A percentile compares a stretch with the other conserved stretches of the same genome.
Evolutionary conservation across 2,329 filamentous ascomycete genomes (phyloP).

Genomic region (Knufia fluminis): DNA sequence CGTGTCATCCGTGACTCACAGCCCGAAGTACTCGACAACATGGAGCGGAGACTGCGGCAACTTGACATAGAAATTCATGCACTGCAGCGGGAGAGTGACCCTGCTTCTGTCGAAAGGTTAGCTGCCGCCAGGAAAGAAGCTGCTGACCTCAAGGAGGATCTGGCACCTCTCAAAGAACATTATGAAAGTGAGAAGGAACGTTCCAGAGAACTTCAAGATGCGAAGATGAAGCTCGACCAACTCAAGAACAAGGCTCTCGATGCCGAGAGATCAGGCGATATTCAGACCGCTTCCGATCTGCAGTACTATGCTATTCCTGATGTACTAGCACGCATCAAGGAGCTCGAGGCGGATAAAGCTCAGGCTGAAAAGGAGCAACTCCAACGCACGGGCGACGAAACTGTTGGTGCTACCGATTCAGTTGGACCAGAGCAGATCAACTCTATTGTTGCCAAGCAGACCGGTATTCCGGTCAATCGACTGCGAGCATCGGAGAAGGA

Average conservation of each 20-base stretch:
- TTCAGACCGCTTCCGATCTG: slow-evolving; percentile 80
- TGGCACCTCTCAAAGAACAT: slow-evolving; percentile 84
- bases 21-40: slow-evolving; percentile 86
- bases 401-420: slow-evolving; percentile 75
- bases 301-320: slow-evolving; percentile 97
- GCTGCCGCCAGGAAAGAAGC: slow-evolving; percentile 79
- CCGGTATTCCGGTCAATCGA: slow-evolving; percentile 92
- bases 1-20: slow-evolving; percentile 92
- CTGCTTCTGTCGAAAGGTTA: slow-evolving; percentile 77
- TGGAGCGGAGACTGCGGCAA: slow-evolving; percentile 83
- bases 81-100: slow-evolving; percentile 85
- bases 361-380: slow-evolving; percentile 62
- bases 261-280: slow-evolving; percentile 77
- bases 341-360: slow-evolving; percentile 71
- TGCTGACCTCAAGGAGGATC: slow-evolving; percentile 86
- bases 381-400: slow-evolving; percentile 49
- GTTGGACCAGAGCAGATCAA: slow-evolving; percentile 98
- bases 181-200: slow-evolving; percentile 90
- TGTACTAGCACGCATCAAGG: slow-evolving; percentile 68
- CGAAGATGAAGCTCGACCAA: slow-evolving; percentile 87
- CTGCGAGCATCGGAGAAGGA: slow-evolving; percentile 95
- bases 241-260: slow-evolving; percentile 88
- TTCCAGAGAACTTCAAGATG: slow-evolving; percentile 83
- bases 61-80: slow-evolving; percentile 97
- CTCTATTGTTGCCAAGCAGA: slow-evolving; percentile 94